Percentiles rank a stretch among this genome's conserved stretches.
Conservation (phyloP, 176 grass and related monocot genomes). For the Aegilops sharonensis region DNA sequence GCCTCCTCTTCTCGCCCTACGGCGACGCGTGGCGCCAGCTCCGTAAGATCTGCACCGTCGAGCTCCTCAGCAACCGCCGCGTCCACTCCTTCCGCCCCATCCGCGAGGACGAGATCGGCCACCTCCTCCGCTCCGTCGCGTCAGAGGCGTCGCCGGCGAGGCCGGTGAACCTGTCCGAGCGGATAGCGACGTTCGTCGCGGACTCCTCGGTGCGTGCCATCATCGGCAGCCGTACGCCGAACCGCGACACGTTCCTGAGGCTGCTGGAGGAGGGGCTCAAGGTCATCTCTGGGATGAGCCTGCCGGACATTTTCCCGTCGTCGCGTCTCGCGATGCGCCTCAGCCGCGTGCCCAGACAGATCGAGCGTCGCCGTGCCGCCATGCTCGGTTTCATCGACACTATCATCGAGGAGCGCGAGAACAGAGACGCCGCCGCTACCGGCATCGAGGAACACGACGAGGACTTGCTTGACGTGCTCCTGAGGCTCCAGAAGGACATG, state of each 20-base stretch:
- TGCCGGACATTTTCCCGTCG: constrained; percentile 47
- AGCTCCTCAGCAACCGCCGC: constrained; percentile 43
- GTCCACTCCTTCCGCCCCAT: constrained; percentile 41
- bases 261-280: background rate
- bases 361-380: background rate
- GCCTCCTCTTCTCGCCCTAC: constrained; percentile 55
- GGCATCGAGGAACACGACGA: background rate
- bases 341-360: background rate
- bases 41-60: constrained; percentile 41
- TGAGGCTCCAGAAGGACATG: constrained; percentile 32
- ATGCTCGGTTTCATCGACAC: background rate
- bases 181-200: background rate
- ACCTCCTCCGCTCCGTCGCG: constrained; percentile 20
- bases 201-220: constrained; percentile 34
- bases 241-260: constrained; percentile 5
- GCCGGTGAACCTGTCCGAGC: constrained; percentile 13
- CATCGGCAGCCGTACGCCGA: background rate
- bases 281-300: constrained; percentile 12
- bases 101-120: constrained; percentile 40
- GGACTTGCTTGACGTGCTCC: constrained; percentile 37
- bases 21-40: constrained; percentile 58
- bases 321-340: constrained; percentile 14
- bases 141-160: background rate
- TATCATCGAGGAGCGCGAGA: constrained; percentile 5
- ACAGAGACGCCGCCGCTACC: background rate